Evolutionary conservation across 306 rosid genomes (phyloP), one percentile per base, ranked within the genome.

Genomic region (Sicyos edulis): DNA sequence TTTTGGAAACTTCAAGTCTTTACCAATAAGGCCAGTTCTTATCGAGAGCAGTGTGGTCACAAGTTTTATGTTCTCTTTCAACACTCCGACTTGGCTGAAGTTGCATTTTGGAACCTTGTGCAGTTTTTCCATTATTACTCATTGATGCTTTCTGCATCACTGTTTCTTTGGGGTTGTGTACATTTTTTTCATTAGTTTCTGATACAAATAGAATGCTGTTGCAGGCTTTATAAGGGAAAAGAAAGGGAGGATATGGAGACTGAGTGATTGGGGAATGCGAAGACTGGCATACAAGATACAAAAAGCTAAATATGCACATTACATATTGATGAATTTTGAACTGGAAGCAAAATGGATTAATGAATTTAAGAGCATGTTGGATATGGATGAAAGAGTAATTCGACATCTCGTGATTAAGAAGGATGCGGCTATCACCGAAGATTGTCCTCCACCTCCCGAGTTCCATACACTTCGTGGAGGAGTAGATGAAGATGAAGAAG

Each of bases 201-300:
- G 55, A 80, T 13, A 52, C 20, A 49, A 60, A 17, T 66, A 50
- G 6, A 74, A 54, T 15, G 68, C 37, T 63, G 82, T 54, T 75
- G 80, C 95, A 93, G 98, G 80, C 40, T 93, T 91, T 79, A 57
- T 91, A 22, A 78, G 89, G 83, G 97, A 93, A 87, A 93, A 93
- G 83, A 88, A 88, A 81, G 97, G 89, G 76, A 88, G 53, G 78
- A 80, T 91, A 71, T 91, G 97, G 97, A 87, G 96, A 81, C 26
- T 86, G 61, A 93, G 55, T 60, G 96, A 93, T 75, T 93, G 97
- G 99, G 99, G 99, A 6, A 91, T 87, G 92, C 87, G 99, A 58
- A 83, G 80, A 75, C 72, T 93, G 32, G 92, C 97, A 16, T 93
- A 91, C 92, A 84, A 82, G 77, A 88, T 93, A 82, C 64, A 87